phyloP scores from a whole-genome alignment of 208 protist species.

The Acanthamoeba lenticulata region DNA sequence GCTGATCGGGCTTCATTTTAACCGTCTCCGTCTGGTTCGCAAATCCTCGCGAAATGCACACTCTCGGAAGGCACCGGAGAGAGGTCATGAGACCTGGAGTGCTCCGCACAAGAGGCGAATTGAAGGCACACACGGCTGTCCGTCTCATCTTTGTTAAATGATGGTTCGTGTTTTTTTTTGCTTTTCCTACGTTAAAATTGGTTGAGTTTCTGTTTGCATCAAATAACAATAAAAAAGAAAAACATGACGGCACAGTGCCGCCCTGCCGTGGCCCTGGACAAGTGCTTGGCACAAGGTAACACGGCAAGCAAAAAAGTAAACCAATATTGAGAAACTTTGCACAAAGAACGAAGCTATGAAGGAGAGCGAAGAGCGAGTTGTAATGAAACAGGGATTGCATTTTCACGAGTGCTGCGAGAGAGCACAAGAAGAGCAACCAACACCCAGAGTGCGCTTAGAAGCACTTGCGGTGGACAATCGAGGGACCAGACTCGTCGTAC shows the following conservation, averaged over 20 bases:
- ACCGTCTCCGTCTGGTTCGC: not conserved
- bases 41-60: not conserved
- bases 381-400: not conserved
- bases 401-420: not conserved
- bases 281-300: too few species aligned
- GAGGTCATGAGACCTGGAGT: not conserved
- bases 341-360: too few species aligned
- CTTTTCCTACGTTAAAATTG: not conserved
- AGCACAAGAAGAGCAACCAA: constrained; percentile 78
- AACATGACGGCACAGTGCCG: not conserved
- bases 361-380: too few species aligned
- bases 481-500: constrained; percentile 97
- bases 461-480: constrained; percentile 98
- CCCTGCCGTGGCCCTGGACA: too few species aligned
- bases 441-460: constrained; percentile 81
- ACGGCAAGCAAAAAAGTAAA: too few species aligned
- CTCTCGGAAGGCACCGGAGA: not conserved
- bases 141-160: not conserved
- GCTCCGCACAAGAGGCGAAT: not conserved
- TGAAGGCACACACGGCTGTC: not conserved
- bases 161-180: not conserved
- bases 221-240: not conserved
- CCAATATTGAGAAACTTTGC: too few species aligned
- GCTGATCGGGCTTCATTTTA: constrained; percentile 23
- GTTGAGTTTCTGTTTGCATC: too few species aligned